Evolutionary conservation across 768 basidiomycete species (phyloP).

Genomic region (Trichaptum fuscoviolaceum): DNA sequence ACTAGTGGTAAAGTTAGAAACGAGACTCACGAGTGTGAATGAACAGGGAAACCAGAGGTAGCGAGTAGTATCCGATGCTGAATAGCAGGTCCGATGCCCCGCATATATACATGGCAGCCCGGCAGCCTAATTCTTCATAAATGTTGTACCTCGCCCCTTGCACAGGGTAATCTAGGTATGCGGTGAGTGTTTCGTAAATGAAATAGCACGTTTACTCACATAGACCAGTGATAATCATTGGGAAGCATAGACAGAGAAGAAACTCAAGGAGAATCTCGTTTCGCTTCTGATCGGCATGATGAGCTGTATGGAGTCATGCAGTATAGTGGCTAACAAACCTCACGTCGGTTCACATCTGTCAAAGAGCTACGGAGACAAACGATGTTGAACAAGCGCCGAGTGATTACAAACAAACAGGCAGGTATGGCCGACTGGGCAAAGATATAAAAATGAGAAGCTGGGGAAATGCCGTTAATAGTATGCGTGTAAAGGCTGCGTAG

Average conservation of each 20-base stretch:
- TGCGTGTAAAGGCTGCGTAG: neutral
- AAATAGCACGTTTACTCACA: neutral
- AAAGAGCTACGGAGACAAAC: neutral
- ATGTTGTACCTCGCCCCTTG: constrained; percentile 41
- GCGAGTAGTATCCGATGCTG: neutral
- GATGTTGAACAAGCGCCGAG: neutral
- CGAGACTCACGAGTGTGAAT: constrained; percentile 7
- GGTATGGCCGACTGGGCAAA: neutral
- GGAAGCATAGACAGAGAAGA: neutral
- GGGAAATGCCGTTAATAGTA: neutral
- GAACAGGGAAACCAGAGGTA: neutral
- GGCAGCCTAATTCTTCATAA: constrained; percentile 36
- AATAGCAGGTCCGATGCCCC: neutral
- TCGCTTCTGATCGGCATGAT: neutral
- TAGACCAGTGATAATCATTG: neutral
- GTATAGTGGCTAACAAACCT: neutral
- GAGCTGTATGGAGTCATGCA: neutral
- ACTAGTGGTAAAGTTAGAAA: constrained; percentile 6
- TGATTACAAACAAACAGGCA: neutral
- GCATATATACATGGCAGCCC: neutral
- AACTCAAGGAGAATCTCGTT: neutral
- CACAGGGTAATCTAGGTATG: constrained; percentile 28
- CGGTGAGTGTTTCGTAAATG: neutral
- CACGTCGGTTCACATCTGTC: neutral
- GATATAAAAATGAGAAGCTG: neutral